Conservation (phyloP, 1,139 yeast genomes). For the Geotrichum cucujoidarum region DNA sequence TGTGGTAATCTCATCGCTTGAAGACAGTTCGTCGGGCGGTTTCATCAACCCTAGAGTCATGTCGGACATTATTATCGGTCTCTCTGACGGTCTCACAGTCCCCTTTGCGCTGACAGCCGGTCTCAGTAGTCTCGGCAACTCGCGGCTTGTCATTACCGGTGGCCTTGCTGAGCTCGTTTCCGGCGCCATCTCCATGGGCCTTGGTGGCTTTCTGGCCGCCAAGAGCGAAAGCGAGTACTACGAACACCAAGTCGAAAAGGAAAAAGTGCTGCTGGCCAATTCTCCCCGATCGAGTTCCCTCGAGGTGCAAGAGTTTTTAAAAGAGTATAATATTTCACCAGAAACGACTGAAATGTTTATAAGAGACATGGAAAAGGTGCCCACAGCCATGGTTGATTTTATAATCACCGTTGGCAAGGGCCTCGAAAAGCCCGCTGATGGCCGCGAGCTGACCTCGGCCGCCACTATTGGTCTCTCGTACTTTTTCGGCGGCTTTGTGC, state of each 20-base stretch:
- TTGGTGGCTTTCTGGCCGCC: constrained; percentile 82
- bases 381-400: constrained; percentile 57
- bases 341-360: constrained; percentile 56
- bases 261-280: constrained; percentile 50
- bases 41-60: constrained; percentile 52
- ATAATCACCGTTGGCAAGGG: constrained; percentile 70
- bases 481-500: constrained; percentile 76
- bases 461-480: constrained; percentile 70
- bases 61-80: constrained; percentile 73
- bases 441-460: constrained; percentile 70
- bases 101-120: constrained; percentile 89
- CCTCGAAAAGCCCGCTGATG: constrained; percentile 75
- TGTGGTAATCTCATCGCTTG: constrained; percentile 17
- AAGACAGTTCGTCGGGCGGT: constrained; percentile 21
- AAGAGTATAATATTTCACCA: constrained; percentile 62
- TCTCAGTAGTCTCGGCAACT: constrained; percentile 64
- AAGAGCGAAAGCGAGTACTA: constrained; percentile 58
- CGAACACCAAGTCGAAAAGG: constrained; percentile 53
- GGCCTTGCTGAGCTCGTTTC: constrained; percentile 82
- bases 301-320: constrained; percentile 62
- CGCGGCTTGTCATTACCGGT: constrained; percentile 73
- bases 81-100: constrained; percentile 76
- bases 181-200: constrained; percentile 84
- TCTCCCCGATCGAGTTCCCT: constrained; percentile 48
- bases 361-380: constrained; percentile 58